A percentile compares a stretch with the other conserved stretches of the same genome.
These are phyloP conservation scores for Sclerospora graminicola DNA, from an alignment of 352 stramenopile species.

Conservation along the genomic window DNA sequence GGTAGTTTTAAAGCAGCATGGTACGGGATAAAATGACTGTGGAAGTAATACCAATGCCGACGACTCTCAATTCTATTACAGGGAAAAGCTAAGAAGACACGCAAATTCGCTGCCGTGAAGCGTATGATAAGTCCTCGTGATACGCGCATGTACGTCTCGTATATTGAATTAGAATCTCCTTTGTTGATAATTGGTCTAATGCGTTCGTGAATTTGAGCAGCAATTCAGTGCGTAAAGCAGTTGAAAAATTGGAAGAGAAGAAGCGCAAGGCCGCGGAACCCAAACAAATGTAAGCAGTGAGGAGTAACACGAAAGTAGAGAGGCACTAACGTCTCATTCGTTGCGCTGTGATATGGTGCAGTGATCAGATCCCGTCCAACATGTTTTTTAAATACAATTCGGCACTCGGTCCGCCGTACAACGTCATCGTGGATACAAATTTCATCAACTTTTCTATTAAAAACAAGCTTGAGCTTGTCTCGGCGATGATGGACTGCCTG, in stretches of 20 bases:
- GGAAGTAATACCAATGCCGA: neutral
- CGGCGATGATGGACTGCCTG: slow-evolving; percentile 99
- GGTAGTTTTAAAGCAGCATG: too few relatives aligned
- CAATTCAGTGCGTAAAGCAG: slow-evolving; percentile 71
- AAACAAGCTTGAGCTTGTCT: slow-evolving; percentile 98
- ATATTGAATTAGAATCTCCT: too few relatives aligned
- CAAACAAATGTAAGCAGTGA: slow-evolving; percentile 83
- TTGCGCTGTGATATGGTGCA: slow-evolving; percentile 13
- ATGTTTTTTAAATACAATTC: slow-evolving; percentile 99
- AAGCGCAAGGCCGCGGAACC: slow-evolving; percentile 86
- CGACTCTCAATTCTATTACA: slow-evolving; percentile 12
- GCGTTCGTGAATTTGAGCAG: too few relatives aligned
- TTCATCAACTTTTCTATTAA: slow-evolving; percentile 99
- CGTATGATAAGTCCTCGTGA: slow-evolving; percentile 98
- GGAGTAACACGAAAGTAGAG: neutral
- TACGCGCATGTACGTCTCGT: slow-evolving; percentile 82
- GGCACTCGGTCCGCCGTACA: slow-evolving; percentile 96
- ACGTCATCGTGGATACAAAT: slow-evolving; percentile 99
- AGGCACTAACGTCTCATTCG: slow-evolving; percentile 10
- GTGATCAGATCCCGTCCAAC: slow-evolving; percentile 93
- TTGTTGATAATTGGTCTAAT: too few relatives aligned
- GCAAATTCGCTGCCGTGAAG: slow-evolving; percentile 97
- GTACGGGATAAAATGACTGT: neutral
- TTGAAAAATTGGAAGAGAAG: slow-evolving; percentile 73
- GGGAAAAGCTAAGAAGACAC: slow-evolving; percentile 97